Evolutionary conservation across 495 filamentous ascomycete species (phyloP), one percentile per base, ranked within the genome.

Genomic region (Lasiosphaeria miniovina): DNA sequence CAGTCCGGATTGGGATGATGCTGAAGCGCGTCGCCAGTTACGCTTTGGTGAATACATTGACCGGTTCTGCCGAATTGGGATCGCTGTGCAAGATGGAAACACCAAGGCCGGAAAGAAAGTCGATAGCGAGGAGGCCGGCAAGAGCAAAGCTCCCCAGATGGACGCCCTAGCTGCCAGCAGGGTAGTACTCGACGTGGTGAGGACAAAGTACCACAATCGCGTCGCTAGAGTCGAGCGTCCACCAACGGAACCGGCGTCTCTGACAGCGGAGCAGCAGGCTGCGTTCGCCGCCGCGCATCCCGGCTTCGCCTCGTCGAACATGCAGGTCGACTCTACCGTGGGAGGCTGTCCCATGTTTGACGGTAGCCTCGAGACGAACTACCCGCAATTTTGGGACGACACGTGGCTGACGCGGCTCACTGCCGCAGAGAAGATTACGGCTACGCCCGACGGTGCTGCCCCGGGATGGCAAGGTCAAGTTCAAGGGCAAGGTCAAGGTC

Each of bases 281-380:
- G 34, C 36, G 43, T 31, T 50, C 49, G 31, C 59, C 33, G 40
- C 36, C 8, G n/a, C 17, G 17, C 3, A 7, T 34, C 9, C 31
- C 7, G 40, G 43, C 3, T 31, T 38, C 8, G 35, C 51, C 51
- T 34, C 3, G 14, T 7, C 55, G 11, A 15, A 33, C 11, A 32
- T 60, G 7, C 38, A 59, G 14, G 43, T 60, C 36, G 64, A 64
- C 52, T 33, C 59, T 6, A 36, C 50, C 40, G 32, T 61, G 32
- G 31, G 36, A 14, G 70, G 65, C 10, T 80, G 77, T 48, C 77
- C 76, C 5, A 78, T 80, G 75, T 66, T 77, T 57, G 76, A 80
- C 54, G 75, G 76, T 34, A 78, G 73, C 50, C 48, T 79, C 52
- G 71, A 79, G 35, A 41, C 65, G 33, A 75, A 75, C 34, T 67